Evolutionary conservation across 2,329 filamentous ascomycete species (phyloP), one percentile per base, ranked within the genome.

Genomic region (Fonsecaea erecta): DNA sequence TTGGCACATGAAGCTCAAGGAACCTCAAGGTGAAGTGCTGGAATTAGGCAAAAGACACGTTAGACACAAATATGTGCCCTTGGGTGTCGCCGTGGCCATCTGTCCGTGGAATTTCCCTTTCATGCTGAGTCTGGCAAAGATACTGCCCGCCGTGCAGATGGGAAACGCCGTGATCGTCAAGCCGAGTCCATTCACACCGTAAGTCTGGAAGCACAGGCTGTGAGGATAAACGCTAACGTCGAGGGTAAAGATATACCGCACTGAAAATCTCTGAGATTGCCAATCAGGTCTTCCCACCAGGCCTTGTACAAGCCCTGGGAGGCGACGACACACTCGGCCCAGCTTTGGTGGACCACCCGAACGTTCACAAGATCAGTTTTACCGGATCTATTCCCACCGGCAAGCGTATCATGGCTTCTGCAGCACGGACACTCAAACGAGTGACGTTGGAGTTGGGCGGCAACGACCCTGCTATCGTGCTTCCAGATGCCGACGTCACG

Each of bases 311-410:
- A 35, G 53, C 34, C 6, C 14, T 55, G 30, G 40, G 53, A 7
- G 53, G 53, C 7, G 53, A 55, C 21, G 53, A 55, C 53, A 24
- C 26, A 6, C 53, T 55, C 21, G 53, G 53, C 1, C 53, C 53
- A 9, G 37, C 16, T 32, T 32, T 55, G 1, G 21, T 26, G 3
- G 53, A n/a, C 7, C 53, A 55, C 16, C 53, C 32, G 4, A 32
- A n/a, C 3, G 12, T 88, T 62, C 79, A 82, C 60, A 89, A 87
- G 79, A 84, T 89, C 71, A 82, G 80, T 68, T 89, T 90, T 75
- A 89, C 87, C 0, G 86, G 87, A 1, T 87, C 84, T 14, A 84
- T 79, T 6, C 78, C 79, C 0, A 87, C 84, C 0, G 87, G 86
- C 11, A 88, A 87, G 78, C 82, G 81, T 73, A 82, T 89, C 60